Conservation (phyloP, 169 alveolate species). For the Cryptosporidium ryanae region DNA sequence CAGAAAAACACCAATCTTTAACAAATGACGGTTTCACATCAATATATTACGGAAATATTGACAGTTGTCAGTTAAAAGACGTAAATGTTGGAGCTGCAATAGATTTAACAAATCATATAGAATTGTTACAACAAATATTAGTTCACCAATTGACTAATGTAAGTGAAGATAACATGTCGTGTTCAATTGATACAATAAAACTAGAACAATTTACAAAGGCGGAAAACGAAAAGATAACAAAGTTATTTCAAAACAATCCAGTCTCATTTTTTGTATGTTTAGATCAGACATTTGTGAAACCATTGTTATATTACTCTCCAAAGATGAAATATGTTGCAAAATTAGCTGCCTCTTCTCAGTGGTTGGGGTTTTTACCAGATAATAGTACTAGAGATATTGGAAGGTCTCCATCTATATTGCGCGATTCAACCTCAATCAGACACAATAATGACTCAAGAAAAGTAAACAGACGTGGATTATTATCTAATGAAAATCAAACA, state of each 20-base stretch:
- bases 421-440: slow-evolving; percentile 44
- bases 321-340: slow-evolving; percentile 66
- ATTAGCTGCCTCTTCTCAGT: slow-evolving; percentile 69
- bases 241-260: slow-evolving; percentile 24
- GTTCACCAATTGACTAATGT: slow-evolving; percentile 60
- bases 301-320: slow-evolving; percentile 38
- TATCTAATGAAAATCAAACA: slow-evolving; percentile 47
- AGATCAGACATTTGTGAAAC: slow-evolving; percentile 65
- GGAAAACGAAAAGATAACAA: slow-evolving; percentile 37
- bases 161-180: slow-evolving; percentile 12
- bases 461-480: slow-evolving; percentile 25
- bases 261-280: slow-evolving; percentile 68
- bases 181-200: slow-evolving; percentile 5
- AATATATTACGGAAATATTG: too few relatives aligned
- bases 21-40: neutral
- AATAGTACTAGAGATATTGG: slow-evolving; percentile 65
- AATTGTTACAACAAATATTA: slow-evolving; percentile 44
- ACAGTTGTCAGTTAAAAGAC: neutral
- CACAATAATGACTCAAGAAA: slow-evolving; percentile 41
- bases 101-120: slow-evolving; percentile 56
- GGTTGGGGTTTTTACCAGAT: slow-evolving; percentile 72
- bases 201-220: slow-evolving; percentile 38
- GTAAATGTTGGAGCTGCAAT: slow-evolving; percentile 54
- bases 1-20: slow-evolving; percentile 10
- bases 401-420: slow-evolving; percentile 63